Conservation (phyloP, 345 rosid species). For the Iberis pinnata region DNA sequence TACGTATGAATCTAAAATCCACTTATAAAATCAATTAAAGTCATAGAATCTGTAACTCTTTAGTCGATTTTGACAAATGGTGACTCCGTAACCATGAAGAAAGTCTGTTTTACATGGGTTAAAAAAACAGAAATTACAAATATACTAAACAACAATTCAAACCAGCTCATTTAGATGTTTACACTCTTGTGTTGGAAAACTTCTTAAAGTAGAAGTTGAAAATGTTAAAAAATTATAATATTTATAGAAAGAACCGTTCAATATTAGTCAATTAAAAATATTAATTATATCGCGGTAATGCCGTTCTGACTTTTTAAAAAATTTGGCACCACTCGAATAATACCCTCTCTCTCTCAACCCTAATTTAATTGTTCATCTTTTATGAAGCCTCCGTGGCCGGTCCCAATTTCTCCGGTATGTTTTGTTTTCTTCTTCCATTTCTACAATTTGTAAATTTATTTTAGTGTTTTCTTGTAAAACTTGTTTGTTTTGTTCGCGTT, state of each 20-base stretch:
- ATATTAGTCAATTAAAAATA: constrained; percentile 20
- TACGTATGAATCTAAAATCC: no score
- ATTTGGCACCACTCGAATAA: constrained; percentile 18
- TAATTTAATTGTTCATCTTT: constrained; percentile 26
- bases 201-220: constrained; percentile 15
- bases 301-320: constrained; percentile 4
- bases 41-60: no score
- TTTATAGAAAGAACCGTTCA: constrained; percentile 18
- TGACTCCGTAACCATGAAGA: no score
- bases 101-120: no score
- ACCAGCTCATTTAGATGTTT: neutral
- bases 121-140: no score
- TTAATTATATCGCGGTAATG: constrained; percentile 24
- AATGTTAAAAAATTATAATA: neutral
- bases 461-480: no score
- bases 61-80: no score
- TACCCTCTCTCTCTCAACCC: constrained; percentile 23
- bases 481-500: constrained; percentile 17
- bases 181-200: constrained; percentile 6
- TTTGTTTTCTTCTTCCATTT: constrained; percentile 9
- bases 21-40: no score
- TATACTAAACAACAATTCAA: neutral
- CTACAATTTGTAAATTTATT: no score
- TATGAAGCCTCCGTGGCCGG: constrained; percentile 58
- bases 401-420: constrained; percentile 35